phyloP scores from a whole-genome alignment of 129 eudicot species.

The Rutidosis leptorrhynchoides region DNA sequence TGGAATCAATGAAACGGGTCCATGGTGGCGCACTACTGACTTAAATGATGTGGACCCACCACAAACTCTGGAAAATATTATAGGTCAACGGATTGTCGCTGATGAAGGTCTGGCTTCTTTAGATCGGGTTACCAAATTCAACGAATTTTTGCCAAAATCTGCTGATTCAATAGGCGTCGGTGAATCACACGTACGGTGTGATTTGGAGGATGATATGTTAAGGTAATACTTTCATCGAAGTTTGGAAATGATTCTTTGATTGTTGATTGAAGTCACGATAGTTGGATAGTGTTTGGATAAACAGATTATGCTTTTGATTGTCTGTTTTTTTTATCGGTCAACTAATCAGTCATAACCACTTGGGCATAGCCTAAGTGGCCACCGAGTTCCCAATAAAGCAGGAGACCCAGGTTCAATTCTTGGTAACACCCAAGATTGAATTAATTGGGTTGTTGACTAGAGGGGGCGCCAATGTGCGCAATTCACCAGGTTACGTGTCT shows the following conservation, averaged over 20 bases:
- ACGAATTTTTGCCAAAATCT: constrained; percentile 18
- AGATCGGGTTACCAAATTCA: constrained; percentile 25
- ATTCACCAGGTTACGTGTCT: no score
- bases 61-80: constrained; percentile 29
- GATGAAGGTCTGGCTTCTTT: constrained; percentile 29
- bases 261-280: neutral
- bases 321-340: neutral
- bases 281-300: neutral
- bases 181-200: constrained; percentile 18
- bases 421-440: no score
- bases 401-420: no score
- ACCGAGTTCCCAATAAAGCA: no score
- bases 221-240: neutral
- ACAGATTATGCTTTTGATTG: neutral
- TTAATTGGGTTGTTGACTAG: no score
- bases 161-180: constrained; percentile 28
- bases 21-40: constrained; percentile 63
- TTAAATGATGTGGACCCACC: constrained; percentile 28
- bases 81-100: constrained; percentile 17
- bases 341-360: neutral
- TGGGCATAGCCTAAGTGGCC: neutral
- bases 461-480: no score
- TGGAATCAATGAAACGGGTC: constrained; percentile 40
- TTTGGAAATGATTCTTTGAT: neutral
- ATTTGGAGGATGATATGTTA: constrained; percentile 28